Evolutionary conservation across 257 asterid genomes (phyloP), one percentile per base, ranked within the genome.

Genomic region (Solanum sejunctum): DNA sequence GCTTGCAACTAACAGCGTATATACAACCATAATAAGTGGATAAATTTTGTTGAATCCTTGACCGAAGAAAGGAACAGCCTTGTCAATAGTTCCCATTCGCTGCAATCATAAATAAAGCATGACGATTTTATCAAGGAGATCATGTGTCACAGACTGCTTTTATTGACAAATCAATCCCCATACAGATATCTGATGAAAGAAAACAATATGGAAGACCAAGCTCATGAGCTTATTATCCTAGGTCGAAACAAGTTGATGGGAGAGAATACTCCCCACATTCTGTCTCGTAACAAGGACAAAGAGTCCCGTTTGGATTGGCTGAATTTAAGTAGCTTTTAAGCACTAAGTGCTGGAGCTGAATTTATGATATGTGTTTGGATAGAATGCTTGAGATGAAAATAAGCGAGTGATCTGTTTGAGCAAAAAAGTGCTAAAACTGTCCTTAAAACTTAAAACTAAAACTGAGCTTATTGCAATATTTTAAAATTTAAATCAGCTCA

Each of bases 21-120:
- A 95, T 84, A 97, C 78, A 89, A 97, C 99, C 99, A 97, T 97
- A 86, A 95, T 94, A 88, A 97, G 98, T 43, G 99, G 99, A 87
- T 97, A 97, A 12, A 97, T 95, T 88, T 91, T 91, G 94, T 97
- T 97, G 85, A 97, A 97, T 79, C 98, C 97, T 57, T 89, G 89
- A 85, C 99, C 99, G 72, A 97, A 97, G 89, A 97, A 95, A 52
- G 98, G 97, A 66, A 93, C 98, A 13, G 98, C 99, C 51, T 92
- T 89, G 89, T 95, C 98, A 52, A 97, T 93, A 84, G 90, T 95
- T 82, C 99, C 99, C 99, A 97, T 97, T 63, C 98, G 93, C 99
- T 97, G 97, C 92, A 90, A 86, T 55, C 85, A 91, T 10, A 78
- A 86, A 77, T 51, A 54, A 81, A 86, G 71, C 88, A 57, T 54